Percentiles rank a stretch among this genome's conserved stretches.
phyloP scores from a whole-genome alignment of 2,329 filamentous ascomycete genomes.

The Diaporthe citriasiana region DNA sequence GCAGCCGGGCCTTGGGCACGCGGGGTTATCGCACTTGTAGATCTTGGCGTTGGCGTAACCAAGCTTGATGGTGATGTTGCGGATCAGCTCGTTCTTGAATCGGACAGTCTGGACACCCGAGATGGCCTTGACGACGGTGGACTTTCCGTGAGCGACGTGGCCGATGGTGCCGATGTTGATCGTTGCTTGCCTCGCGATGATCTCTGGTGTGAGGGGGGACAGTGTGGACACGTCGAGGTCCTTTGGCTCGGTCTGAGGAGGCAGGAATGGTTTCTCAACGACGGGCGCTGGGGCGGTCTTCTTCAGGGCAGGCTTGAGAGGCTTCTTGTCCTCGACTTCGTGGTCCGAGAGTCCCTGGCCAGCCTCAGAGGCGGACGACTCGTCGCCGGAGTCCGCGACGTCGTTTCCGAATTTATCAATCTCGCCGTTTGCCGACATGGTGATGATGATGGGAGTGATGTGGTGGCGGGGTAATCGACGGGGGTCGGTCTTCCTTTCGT shows the following conservation, averaged over 20 bases:
- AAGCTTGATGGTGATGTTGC: conserved; percentile 99
- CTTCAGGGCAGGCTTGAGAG: conserved; percentile 89
- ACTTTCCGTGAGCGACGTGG: conserved; percentile 99
- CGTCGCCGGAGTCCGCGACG: conserved; percentile 75
- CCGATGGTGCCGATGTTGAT: conserved; percentile 99
- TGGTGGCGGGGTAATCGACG: conserved; percentile 28
- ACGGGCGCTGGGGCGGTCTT: conserved; percentile 74
- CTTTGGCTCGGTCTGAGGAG: conserved; percentile 93
- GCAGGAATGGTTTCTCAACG: conserved; percentile 68
- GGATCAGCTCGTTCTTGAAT: conserved; percentile 99
- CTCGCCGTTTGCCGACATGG: conserved; percentile 67
- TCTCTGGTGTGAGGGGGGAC: conserved; percentile 91
- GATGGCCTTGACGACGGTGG: conserved; percentile 98
- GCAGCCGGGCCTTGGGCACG: conserved; percentile 94
- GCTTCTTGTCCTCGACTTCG: conserved; percentile 74
- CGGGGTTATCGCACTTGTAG: conserved; percentile 95
- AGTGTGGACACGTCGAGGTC: conserved; percentile 86
- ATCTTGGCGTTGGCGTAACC: conserved; percentile 99
- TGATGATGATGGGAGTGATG: conserved; percentile 43
- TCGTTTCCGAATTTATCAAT: conserved; percentile 77
- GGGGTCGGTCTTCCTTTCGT: conserved; percentile 1
- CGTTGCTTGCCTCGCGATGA: conserved; percentile 97
- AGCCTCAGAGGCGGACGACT: conserved; percentile 71
- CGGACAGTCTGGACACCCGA: conserved; percentile 98
- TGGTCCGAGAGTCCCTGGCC: conserved; percentile 68